These are phyloP conservation scores for Lindgomyces ingoldianus DNA, from an alignment of 495 filamentous ascomycete genomes.

Conservation along the genomic window DNA sequence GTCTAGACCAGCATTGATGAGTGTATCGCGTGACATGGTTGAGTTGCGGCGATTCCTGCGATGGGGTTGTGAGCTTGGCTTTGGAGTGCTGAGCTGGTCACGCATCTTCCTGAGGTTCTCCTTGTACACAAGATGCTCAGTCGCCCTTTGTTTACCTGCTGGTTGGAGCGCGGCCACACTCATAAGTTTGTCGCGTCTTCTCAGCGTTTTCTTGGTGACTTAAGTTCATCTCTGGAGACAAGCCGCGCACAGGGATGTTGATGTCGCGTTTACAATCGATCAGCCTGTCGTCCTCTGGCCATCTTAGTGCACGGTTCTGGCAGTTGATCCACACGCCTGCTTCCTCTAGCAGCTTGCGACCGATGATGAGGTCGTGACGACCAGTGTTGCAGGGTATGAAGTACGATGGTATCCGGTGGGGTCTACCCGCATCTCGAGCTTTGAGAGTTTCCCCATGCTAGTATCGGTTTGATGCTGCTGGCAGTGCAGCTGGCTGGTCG, in stretches of 20 bases:
- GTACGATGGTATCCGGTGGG: background rate
- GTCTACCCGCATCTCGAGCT: too few relatives aligned
- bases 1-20: too few relatives aligned
- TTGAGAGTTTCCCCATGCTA: too few relatives aligned
- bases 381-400: background rate
- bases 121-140: background rate
- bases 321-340: background rate
- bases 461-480: too few relatives aligned
- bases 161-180: background rate
- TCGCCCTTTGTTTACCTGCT: slow-evolving; percentile 25
- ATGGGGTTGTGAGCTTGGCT: too few relatives aligned
- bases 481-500: too few relatives aligned
- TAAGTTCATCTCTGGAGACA: background rate
- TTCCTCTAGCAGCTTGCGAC: background rate
- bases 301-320: background rate
- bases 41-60: too few relatives aligned
- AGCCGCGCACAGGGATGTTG: background rate
- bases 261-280: background rate
- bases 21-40: too few relatives aligned
- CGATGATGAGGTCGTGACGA: background rate
- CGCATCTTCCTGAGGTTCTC: slow-evolving; percentile 16
- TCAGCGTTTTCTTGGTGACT: background rate
- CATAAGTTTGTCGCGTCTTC: background rate
- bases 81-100: too few relatives aligned
- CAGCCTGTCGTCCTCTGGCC: background rate